Conservation (phyloP, 2,329 filamentous ascomycete species). For the Claviceps maximensis region DNA sequence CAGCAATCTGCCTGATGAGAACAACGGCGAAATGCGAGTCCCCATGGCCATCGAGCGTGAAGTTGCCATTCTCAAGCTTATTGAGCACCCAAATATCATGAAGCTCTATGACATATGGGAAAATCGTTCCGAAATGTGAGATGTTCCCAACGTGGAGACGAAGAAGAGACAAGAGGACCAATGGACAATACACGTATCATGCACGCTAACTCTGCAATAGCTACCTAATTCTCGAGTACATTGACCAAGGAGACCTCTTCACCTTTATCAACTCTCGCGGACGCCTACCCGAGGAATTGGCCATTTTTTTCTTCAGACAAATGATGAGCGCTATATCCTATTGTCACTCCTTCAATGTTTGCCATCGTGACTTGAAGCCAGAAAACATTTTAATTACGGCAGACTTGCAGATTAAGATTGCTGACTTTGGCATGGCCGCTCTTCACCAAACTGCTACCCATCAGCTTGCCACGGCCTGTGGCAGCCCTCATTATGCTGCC, state of each 20-base stretch:
- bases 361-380: slow-evolving; percentile 89
- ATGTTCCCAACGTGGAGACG: slow-evolving; percentile 6
- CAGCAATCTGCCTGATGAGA: slow-evolving; percentile 38
- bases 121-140: slow-evolving; percentile 86
- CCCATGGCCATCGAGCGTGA: slow-evolving; percentile 87
- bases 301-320: slow-evolving; percentile 78
- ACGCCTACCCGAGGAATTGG: slow-evolving; percentile 64
- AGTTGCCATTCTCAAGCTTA: slow-evolving; percentile 91
- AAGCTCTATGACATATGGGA: slow-evolving; percentile 96
- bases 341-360: slow-evolving; percentile 89
- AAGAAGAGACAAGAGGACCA: not conserved
- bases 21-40: slow-evolving; percentile 54
- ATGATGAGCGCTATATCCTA: slow-evolving; percentile 87
- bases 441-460: slow-evolving; percentile 68
- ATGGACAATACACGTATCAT: not conserved
- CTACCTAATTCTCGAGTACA: slow-evolving; percentile 88
- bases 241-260: slow-evolving; percentile 69
- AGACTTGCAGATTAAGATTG: slow-evolving; percentile 72
- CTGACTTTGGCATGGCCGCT: slow-evolving; percentile 96
- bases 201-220: slow-evolving; percentile 31
- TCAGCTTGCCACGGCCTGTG: slow-evolving; percentile 77
- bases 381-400: slow-evolving; percentile 86
- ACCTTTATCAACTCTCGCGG: slow-evolving; percentile 67
- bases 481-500: slow-evolving; percentile 92
- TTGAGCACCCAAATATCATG: slow-evolving; percentile 90